Base-by-base conservation (phyloP, 805 yeast genomes). In the Spathaspora hagerdaliae region DNA sequence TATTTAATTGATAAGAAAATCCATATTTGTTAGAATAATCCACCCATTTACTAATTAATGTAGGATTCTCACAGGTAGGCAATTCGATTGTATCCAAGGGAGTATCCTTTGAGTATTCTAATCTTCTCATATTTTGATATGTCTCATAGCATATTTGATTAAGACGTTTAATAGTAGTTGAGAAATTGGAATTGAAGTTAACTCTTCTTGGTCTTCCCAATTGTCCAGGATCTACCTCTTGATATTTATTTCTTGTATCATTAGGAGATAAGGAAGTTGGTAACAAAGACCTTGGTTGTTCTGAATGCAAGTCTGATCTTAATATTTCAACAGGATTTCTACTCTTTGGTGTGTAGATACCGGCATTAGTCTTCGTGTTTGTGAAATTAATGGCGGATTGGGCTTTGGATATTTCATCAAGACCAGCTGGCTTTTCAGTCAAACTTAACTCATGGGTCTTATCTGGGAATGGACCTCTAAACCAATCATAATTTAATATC, bases 11-110 rank as follows among this genome's bases (percentile, higher is more conserved):
- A 63, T 92, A 94, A 5, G 97, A 87, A 60, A 94, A 84, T 1
- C 99, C 99, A 65, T 92, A 95, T 63, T 86, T 89, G 68, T 91
- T 90, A 27, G 97, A 86, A 63, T 92, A 94, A 63, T 94, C 99
- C 27, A 95, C 98, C 99, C 99, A 94, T 62, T 92, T 91, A 49
- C 95, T 86, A 37, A 92, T 82, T 49, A 87, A 79, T 14, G 81
- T 78, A 10, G 91, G 95, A 51, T 79, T 77, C 52, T 74, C 77
- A 47, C 73, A 69, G 7, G 65, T 58, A 34, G 75, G 76, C 39
- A 69, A 64, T 50, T 69, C 74, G 35, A 58, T 51, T 27, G 66
- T 55, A 40, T 64, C 70, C 48, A 63, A 53, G 42, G 56, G 54
- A 12, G 13, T 27, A 19, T 64, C 69, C 46, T 67, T 53, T 38